phyloP scores from a whole-genome alignment of 805 yeast species.

The Starmerella kuoi region DNA sequence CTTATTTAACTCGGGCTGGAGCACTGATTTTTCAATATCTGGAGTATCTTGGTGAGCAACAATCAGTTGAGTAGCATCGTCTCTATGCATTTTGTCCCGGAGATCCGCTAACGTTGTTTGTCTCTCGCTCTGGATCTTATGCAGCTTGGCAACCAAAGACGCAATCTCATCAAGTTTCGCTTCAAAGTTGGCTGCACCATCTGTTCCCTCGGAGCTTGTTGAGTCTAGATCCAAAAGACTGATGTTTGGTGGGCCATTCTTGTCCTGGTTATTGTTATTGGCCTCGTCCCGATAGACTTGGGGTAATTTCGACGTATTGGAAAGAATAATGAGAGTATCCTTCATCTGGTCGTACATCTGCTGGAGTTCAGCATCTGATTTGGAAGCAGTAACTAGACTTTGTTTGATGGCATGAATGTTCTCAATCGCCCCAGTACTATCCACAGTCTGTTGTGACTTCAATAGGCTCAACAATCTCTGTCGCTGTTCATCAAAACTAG shows the following conservation, averaged over 20 bases:
- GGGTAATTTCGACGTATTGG: constrained; percentile 32
- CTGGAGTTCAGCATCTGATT: constrained; percentile 44
- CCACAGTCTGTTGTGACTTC: constrained; percentile 16
- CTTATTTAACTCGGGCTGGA: constrained; percentile 62
- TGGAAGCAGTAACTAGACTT: constrained; percentile 30
- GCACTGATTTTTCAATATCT: constrained; percentile 43
- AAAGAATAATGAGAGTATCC: constrained; percentile 37
- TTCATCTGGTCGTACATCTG: constrained; percentile 37
- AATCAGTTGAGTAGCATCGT: constrained; percentile 70
- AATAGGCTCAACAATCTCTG: constrained; percentile 22
- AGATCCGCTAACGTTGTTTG: constrained; percentile 47
- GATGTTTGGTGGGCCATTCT: constrained; percentile 1
- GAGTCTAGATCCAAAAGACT: constrained; percentile 13
- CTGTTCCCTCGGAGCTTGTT: not conserved
- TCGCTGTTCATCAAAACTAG: constrained; percentile 24
- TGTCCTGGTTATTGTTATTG: not conserved
- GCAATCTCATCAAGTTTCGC: constrained; percentile 39
- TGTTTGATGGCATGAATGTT: constrained; percentile 23
- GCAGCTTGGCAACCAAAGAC: constrained; percentile 47
- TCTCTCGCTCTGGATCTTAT: constrained; percentile 53
- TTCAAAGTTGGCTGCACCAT: constrained; percentile 2
- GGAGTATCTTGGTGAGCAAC: constrained; percentile 45
- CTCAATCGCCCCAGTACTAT: constrained; percentile 14
- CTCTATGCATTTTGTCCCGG: constrained; percentile 55
- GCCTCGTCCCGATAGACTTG: constrained; percentile 6